These are phyloP conservation scores for Gastrodia elata DNA, from an alignment of 106 monocot species.

Conservation along the genomic window DNA sequence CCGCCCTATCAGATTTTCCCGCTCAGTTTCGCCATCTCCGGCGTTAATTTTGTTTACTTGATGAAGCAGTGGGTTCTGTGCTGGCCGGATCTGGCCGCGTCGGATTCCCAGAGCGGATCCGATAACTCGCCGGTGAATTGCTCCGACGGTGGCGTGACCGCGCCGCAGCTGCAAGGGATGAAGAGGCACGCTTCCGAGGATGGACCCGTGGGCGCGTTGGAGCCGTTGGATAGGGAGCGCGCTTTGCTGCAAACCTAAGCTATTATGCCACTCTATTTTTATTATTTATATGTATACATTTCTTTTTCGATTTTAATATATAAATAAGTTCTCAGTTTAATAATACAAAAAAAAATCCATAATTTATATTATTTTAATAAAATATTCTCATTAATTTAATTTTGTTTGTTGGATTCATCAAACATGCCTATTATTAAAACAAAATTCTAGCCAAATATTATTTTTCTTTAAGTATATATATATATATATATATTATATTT, in stretches of 20 bases:
- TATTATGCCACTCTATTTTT: too few species aligned
- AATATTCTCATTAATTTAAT: too few species aligned
- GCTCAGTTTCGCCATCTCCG: conserved; percentile 24
- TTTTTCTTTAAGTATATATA: too few species aligned
- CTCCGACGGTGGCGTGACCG: neutral
- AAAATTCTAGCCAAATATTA: too few species aligned
- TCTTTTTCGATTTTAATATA: too few species aligned
- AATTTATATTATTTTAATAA: too few species aligned
- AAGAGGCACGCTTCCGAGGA: conserved; percentile 11
- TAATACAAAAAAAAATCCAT: too few species aligned
- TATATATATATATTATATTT: too few species aligned
- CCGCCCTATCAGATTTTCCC: neutral
- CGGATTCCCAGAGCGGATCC: neutral
- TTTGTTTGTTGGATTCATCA: too few species aligned
- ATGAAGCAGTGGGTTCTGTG: conserved; percentile 3
- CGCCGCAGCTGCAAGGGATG: conserved; percentile 12
- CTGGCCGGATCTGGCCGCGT: neutral
- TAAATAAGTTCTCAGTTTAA: too few species aligned
- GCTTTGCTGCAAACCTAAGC: neutral
- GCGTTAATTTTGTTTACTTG: neutral
- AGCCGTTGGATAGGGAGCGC: neutral
- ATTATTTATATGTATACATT: too few species aligned
- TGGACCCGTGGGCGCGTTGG: conserved; percentile 1
- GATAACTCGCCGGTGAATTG: neutral
- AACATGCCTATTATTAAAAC: too few species aligned